Conservation (phyloP, 208 protist genomes). For the Naegleria lovaniensis region DNA sequence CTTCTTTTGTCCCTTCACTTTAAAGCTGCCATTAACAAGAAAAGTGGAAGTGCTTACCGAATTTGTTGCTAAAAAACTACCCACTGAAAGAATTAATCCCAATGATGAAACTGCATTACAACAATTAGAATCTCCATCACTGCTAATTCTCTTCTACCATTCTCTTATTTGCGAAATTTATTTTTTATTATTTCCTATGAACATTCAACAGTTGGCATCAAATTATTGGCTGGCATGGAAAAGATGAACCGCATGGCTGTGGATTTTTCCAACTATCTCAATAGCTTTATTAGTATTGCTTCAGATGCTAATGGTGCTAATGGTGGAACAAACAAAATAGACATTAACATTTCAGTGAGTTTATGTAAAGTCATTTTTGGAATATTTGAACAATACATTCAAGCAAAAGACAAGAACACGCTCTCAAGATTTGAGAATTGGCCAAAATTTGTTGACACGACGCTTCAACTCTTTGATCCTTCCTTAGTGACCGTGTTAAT, state of each 20-base stretch:
- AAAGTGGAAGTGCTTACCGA: not conserved
- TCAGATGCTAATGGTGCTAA: too few species aligned
- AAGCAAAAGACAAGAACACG: not conserved
- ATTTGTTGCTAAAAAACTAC: not conserved
- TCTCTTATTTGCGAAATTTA: not conserved
- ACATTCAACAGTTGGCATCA: not conserved
- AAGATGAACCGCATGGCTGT: too few species aligned
- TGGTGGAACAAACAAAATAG: not conserved
- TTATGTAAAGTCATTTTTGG: not conserved
- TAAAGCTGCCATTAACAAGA: not conserved
- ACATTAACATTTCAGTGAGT: not conserved
- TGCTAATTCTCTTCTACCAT: not conserved
- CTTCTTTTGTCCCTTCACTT: not conserved
- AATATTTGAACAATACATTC: not conserved
- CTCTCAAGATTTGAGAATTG: not conserved
- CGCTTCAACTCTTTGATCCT: not conserved
- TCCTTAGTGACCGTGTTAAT: not conserved
- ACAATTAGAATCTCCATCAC: not conserved
- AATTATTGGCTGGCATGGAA: not conserved
- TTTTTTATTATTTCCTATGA: not conserved
- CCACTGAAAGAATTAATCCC: not conserved
- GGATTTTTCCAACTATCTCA: too few species aligned
- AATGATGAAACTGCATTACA: not conserved
- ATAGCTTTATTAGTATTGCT: too few species aligned
- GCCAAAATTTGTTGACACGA: not conserved